phyloP scores from a whole-genome alignment of 1,139 yeast genomes.

The Nakaseomyces bracarensis region DNA sequence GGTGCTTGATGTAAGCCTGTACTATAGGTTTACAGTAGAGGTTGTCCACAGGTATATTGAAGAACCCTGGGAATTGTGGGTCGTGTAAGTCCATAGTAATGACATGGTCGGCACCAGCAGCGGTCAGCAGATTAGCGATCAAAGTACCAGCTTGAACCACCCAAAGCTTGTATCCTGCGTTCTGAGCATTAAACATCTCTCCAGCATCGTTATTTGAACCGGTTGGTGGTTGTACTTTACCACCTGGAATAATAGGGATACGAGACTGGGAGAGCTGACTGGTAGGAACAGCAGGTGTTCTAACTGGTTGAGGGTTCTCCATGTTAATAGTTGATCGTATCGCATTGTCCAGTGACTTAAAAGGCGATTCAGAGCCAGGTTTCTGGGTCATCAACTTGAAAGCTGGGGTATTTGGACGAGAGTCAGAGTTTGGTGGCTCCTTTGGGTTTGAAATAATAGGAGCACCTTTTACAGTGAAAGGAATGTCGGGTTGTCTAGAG shows the following conservation, averaged over 20 bases:
- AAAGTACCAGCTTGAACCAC: conserved; percentile 92
- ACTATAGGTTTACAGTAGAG: conserved; percentile 76
- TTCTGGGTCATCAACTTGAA: conserved; percentile 19
- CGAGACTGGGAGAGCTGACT: conserved; percentile 23
- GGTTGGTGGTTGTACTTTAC: conserved; percentile 21
- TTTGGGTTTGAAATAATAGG: conserved; percentile 43
- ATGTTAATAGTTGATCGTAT: conserved; percentile 17
- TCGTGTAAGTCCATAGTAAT: conserved; percentile 98
- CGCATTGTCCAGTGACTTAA: conserved; percentile 18
- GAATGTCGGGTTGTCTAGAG: conserved; percentile 92
- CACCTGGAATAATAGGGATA: conserved; percentile 32
- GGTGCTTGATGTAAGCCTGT: conserved; percentile 68
- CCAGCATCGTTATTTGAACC: conserved; percentile 24
- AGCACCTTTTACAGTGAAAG: conserved; percentile 66
- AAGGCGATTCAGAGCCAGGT: conserved; percentile 22
- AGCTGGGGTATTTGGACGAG: conserved; percentile 54
- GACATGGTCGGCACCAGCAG: conserved; percentile 94
- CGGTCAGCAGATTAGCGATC: conserved; percentile 76
- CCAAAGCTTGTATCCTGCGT: conserved; percentile 85
- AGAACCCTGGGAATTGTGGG: conserved; percentile 89
- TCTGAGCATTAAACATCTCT: conserved; percentile 31
- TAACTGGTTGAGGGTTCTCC: conserved; percentile 11
- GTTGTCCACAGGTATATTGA: conserved; percentile 88
- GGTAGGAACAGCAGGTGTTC: conserved; percentile 9
- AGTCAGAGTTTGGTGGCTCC: conserved; percentile 47